Percentiles rank a stretch among this genome's conserved stretches.
phyloP scores from a whole-genome alignment of 2,329 filamentous ascomycete species.

The Venturia asperata region DNA sequence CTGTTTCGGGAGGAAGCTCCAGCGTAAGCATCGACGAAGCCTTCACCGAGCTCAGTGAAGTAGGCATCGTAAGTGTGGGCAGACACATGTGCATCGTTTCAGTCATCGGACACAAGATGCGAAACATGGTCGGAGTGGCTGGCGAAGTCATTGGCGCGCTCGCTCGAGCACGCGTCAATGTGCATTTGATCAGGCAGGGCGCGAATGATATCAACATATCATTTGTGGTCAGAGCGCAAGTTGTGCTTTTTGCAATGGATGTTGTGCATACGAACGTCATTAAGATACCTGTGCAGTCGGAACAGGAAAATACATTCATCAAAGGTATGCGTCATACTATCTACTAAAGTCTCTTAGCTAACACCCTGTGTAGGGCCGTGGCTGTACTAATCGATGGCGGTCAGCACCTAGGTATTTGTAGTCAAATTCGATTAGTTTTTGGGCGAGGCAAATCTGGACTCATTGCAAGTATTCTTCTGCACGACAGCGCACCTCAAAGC shows the following conservation, averaged over 20 bases:
- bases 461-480: no score
- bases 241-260: conserved; percentile 5
- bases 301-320: conserved; percentile 15
- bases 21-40: background rate
- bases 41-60: background rate
- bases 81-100: background rate
- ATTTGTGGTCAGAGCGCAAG: background rate
- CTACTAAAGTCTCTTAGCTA: background rate
- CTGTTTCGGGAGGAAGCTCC: background rate
- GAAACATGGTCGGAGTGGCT: background rate
- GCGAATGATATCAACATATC: conserved; percentile 1
- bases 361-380: background rate
- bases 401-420: no score
- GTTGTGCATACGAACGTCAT: conserved; percentile 13
- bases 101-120: conserved; percentile 5
- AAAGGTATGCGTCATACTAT: background rate
- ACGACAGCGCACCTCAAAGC: no score
- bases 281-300: conserved; percentile 7
- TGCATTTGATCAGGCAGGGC: conserved; percentile 4
- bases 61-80: background rate
- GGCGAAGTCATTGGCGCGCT: background rate
- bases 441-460: no score
- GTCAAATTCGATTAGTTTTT: no score
- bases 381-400: background rate
- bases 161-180: background rate